Evolutionary conservation across 2,329 filamentous ascomycete species (phyloP), one percentile per base, ranked within the genome.

Genomic region (Hymenoscyphus albidus): DNA sequence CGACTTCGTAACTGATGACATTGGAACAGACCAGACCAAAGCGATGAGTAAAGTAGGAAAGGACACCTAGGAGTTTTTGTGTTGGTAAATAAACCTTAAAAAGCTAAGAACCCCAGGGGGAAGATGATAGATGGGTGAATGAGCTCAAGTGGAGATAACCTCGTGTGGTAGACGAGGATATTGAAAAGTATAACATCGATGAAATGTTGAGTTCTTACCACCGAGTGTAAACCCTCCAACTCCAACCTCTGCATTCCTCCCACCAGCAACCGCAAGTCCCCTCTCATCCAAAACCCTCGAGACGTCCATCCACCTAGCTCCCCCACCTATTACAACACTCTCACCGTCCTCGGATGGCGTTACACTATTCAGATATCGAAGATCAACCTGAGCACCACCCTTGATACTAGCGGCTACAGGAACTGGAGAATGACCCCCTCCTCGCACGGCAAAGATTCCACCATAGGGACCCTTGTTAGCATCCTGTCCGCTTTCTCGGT

Each of bases 361-460:
- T 13, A 69, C 44, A 1, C 65, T 61, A 56, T 39, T 61, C 32
- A 61, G 51, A 10, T 51, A 27, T 39, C 74, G 77, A 7, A 82
- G 78, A 7, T 81, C 81, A 66, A 86, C 78, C 13, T 82, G 69
- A 2, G 81, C 76, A 0, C 82, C 82, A 1, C 76, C 80, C 16
- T 79, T 72, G 58, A 82, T 85, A 2, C 54, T 67, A 9, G 83
- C 78, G 44, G 80, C 81, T n/a, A 81, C 78, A 69, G 84, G 84
- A 32, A 35, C 32, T 6, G 82, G 81, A 62, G 81, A 82, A 73
- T 86, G 83, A 0, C 85, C 85, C 31, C 84, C 84, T 7, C 81
- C 81, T 68, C 83, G 83, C 67, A 85, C 73, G 6, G 84, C 83
- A 69, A 87, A 87, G 51, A 63, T 32, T 1, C 42, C 42, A 9